A percentile compares a stretch with the other conserved stretches of the same genome.
Evolutionary conservation across 306 rosid genomes (phyloP).

Genomic region (Medicago truncatula): DNA sequence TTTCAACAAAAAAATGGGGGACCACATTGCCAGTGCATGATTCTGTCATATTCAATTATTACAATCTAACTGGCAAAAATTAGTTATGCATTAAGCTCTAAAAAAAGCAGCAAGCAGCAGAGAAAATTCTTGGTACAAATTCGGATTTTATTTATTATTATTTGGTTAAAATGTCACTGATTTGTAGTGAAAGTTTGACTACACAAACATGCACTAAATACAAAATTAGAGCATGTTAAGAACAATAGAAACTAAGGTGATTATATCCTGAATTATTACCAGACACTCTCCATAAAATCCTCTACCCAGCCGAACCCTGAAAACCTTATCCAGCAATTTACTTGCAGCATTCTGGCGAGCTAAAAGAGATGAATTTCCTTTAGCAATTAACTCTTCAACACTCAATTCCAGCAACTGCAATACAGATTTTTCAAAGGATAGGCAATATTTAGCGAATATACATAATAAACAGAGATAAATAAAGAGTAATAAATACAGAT

Average conservation of each 20-base stretch:
- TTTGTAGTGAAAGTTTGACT: slow-evolving; percentile 1
- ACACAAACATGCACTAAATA: background rate
- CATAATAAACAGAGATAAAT: slow-evolving; percentile 13
- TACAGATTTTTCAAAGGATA: slow-evolving; percentile 32
- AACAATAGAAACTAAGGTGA: slow-evolving; percentile 32
- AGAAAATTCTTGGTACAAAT: slow-evolving; percentile 3
- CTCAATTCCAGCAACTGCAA: slow-evolving; percentile 74
- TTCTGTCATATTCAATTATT: slow-evolving; percentile 23
- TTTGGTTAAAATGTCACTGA: slow-evolving; percentile 8
- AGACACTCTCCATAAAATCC: slow-evolving; percentile 95
- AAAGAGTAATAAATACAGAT: background rate
- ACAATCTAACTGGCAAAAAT: background rate
- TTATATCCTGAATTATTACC: slow-evolving; percentile 55
- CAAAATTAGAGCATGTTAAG: background rate
- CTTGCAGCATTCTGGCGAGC: slow-evolving; percentile 64
- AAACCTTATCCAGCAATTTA: slow-evolving; percentile 60
- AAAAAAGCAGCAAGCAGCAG: background rate
- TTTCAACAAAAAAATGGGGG: slow-evolving; percentile 30
- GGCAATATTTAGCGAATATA: slow-evolving; percentile 35
- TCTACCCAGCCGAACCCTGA: slow-evolving; percentile 77
- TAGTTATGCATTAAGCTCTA: slow-evolving; percentile 2
- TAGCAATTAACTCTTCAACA: slow-evolving; percentile 59
- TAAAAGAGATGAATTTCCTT: slow-evolving; percentile 60
- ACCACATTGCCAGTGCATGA: slow-evolving; percentile 28
- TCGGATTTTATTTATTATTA: slow-evolving; percentile 20